Base-by-base conservation (phyloP, 768 basidiomycete species). In the Mycena polygramma region DNA sequence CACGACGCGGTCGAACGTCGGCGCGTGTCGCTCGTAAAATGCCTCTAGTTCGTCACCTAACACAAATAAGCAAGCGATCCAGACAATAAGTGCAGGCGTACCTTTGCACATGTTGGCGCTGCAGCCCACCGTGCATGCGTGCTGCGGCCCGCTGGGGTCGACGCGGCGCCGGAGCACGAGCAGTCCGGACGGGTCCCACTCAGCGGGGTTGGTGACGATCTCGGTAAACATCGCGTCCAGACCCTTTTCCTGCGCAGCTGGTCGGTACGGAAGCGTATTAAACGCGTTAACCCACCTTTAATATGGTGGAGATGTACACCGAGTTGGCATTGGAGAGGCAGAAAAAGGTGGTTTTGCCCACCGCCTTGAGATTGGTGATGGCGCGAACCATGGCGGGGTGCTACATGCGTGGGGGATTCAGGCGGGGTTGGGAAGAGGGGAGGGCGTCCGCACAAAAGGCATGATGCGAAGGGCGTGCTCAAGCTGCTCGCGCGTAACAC, bases 101-200 rank as follows among this genome's bases (percentile, higher is more conserved):
- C 95, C 95, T 85, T 99, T 99, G 86, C 98, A 99, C 97, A 99
- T 98, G 84, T 99, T 99, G 17, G 92, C 89, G 66, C 91, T 91
- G 83, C 98, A 99, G 8, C 97, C 97, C 60, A 97, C 87, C 52
- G 83, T 84, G 81, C 98, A 99, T 9, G 76, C 78, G 79, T 99
- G 98, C 68, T 95, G 95, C 2, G 90, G 90, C 1, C 89, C 94
- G 24, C 82, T 74, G 14, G 94, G 94, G 68, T 92, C 92, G 51
- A 98, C 84, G 52, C 92, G 87, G 17, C 97, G 87, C 37, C 88
- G 86, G 55, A 99, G 82, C 66, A 91, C 89, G 63, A 99, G 90
- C 8, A 93, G 84, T 43, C 93, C 90, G 10, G 87, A 86, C 1
- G 81, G 77, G 37, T 90, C 87, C 91, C 96, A 99, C 74, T 90